Conservation (phyloP, 768 basidiomycete genomes). For the Russula ochroleuca region DNA sequence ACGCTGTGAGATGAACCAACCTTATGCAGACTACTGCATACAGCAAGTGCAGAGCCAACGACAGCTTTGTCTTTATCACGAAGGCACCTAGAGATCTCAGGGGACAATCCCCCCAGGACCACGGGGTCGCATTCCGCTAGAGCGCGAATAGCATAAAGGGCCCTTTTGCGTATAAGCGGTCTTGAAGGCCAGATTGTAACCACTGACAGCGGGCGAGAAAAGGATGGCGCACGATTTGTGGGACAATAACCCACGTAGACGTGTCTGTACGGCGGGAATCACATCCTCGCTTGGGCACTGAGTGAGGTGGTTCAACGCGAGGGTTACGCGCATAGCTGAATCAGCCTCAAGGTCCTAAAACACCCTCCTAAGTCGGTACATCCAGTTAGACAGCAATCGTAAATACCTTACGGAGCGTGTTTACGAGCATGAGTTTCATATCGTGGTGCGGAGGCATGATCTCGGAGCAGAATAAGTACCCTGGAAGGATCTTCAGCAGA, state of each 20-base stretch:
- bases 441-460: slow-evolving; percentile 67
- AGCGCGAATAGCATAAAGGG: slow-evolving; percentile 20
- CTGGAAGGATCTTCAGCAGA: slow-evolving; percentile 37
- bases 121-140: slow-evolving; percentile 19
- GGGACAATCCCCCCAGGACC: slow-evolving; percentile 14
- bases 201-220: background rate
- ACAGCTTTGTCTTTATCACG: slow-evolving; percentile 23
- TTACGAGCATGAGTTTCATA: slow-evolving; percentile 77
- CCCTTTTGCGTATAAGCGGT: slow-evolving; percentile 13
- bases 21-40: slow-evolving; percentile 19
- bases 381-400: slow-evolving; percentile 1
- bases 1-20: slow-evolving; percentile 7
- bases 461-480: slow-evolving; percentile 73
- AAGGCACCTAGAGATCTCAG: slow-evolving; percentile 22
- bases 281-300: slow-evolving; percentile 58
- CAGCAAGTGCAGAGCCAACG: slow-evolving; percentile 17
- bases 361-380: slow-evolving; percentile 3
- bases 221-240: slow-evolving; percentile 70
- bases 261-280: slow-evolving; percentile 69
- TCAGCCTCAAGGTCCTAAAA: slow-evolving; percentile 69
- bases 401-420: slow-evolving; percentile 74
- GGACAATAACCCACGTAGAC: slow-evolving; percentile 59
- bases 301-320: slow-evolving; percentile 69
- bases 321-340: slow-evolving; percentile 52
- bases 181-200: background rate